A percentile compares a stretch with the other conserved stretches of the same genome.
phyloP scores from a whole-genome alignment of 2,329 filamentous ascomycete species.

The Colletotrichum sp. region DNA sequence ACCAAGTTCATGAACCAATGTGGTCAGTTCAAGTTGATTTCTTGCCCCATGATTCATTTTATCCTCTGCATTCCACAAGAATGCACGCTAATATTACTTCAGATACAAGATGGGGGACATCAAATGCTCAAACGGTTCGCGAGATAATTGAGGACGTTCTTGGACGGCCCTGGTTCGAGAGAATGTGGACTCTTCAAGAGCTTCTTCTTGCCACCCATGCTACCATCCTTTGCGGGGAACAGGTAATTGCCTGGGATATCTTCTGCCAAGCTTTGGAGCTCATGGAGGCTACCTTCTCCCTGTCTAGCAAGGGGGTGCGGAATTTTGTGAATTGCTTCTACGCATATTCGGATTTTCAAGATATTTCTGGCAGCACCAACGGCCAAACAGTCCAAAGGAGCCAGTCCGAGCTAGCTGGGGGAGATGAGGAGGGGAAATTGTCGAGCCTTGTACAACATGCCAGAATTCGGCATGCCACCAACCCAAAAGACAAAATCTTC shows the following conservation, averaged over 20 bases:
- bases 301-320: not conserved
- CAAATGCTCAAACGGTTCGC: not conserved
- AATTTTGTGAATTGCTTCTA: not conserved
- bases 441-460: not conserved
- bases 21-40: not conserved
- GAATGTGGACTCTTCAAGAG: not conserved
- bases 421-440: not conserved
- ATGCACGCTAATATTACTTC: not conserved
- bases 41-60: not conserved
- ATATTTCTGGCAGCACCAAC: not conserved
- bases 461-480: not conserved
- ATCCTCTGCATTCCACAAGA: fast-evolving
- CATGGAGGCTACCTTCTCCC: not conserved
- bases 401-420: not conserved
- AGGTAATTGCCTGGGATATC: not conserved
- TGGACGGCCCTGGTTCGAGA: not conserved
- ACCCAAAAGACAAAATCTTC: not conserved
- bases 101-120: not conserved
- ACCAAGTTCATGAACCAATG: not conserved
- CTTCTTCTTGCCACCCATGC: not conserved
- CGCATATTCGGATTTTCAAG: not conserved
- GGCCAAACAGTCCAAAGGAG: not conserved
- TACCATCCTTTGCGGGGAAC: not conserved
- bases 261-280: not conserved
- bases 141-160: not conserved